phyloP scores from a whole-genome alignment of 148 eudicot genomes.

The Chenopodium album region DNA sequence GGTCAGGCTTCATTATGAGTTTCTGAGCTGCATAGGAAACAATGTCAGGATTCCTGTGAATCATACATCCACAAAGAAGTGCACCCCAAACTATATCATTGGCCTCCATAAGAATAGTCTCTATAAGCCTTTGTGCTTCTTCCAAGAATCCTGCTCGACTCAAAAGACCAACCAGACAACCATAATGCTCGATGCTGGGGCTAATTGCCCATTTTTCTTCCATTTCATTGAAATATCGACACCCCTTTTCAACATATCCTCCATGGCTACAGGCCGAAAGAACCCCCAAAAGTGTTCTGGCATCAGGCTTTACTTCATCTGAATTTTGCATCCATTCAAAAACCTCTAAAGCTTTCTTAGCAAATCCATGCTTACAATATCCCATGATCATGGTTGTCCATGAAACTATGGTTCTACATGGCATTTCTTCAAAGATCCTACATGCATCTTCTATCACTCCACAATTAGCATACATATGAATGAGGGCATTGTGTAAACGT shows the following conservation, averaged over 20 bases:
- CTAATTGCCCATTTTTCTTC: slow-evolving; percentile 39
- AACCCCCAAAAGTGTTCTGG: slow-evolving; percentile 55
- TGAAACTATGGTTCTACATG: slow-evolving; percentile 43
- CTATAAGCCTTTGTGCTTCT: slow-evolving; percentile 43
- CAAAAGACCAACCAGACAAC: slow-evolving; percentile 63
- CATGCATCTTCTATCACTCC: slow-evolving; percentile 55
- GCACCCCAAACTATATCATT: slow-evolving; percentile 64
- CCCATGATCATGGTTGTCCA: slow-evolving; percentile 82
- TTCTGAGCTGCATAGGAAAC: slow-evolving; percentile 42
- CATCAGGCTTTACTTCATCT: slow-evolving; percentile 45
- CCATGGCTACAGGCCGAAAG: slow-evolving; percentile 66
- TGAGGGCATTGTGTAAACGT: slow-evolving; percentile 50
- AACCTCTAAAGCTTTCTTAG: slow-evolving; percentile 49
- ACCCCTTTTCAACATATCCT: slow-evolving; percentile 55
- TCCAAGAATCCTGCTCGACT: slow-evolving; percentile 63
- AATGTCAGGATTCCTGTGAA: slow-evolving; percentile 49
- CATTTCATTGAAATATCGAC: slow-evolving; percentile 45
- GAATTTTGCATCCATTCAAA: slow-evolving; percentile 47
- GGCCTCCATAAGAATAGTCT: slow-evolving; percentile 59
- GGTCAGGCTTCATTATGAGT: slow-evolving; percentile 37
- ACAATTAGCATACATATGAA: slow-evolving; percentile 74
- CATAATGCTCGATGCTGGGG: slow-evolving; percentile 63
- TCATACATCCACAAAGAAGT: slow-evolving; percentile 63
- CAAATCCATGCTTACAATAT: slow-evolving; percentile 60
- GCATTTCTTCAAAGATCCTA: slow-evolving; percentile 44